Evolutionary conservation across 768 basidiomycete genomes (phyloP).

Genomic region (Phylloporus arenicola): DNA sequence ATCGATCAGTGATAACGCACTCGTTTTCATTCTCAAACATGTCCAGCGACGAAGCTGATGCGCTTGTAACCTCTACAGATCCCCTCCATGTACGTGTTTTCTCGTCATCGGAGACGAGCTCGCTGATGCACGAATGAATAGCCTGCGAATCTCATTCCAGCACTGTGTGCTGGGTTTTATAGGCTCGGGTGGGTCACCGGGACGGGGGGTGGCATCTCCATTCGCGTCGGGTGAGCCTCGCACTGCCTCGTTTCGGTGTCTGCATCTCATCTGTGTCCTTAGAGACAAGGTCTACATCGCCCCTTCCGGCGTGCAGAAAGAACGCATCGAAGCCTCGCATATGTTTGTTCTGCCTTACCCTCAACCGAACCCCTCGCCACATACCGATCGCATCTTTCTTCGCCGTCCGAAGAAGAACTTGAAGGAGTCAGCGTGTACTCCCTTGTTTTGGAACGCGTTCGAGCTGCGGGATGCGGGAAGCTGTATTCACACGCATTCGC

Average conservation of each 20-base stretch:
- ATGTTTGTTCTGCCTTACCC: slow-evolving; percentile 86
- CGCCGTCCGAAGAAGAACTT: slow-evolving; percentile 65
- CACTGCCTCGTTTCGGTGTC: background rate
- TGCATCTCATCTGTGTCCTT: background rate
- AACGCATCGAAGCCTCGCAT: slow-evolving; percentile 74
- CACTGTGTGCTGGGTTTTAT: slow-evolving; percentile 82
- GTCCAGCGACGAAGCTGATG: slow-evolving; percentile 34
- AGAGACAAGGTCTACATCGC: slow-evolving; percentile 82
- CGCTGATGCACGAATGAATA: slow-evolving; percentile 27
- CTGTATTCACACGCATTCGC: slow-evolving; percentile 89
- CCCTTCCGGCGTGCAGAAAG: slow-evolving; percentile 88
- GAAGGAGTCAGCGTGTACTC: slow-evolving; percentile 85
- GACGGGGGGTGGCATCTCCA: slow-evolving; percentile 78
- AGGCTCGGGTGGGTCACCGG: slow-evolving; percentile 89
- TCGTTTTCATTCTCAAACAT: too few species aligned
- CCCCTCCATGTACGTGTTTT: slow-evolving; percentile 50
- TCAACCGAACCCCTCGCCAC: slow-evolving; percentile 49
- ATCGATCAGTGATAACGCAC: background rate
- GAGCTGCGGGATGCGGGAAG: slow-evolving; percentile 72
- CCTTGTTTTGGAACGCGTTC: slow-evolving; percentile 91
- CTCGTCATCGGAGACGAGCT: background rate
- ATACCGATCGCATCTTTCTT: slow-evolving; percentile 70
- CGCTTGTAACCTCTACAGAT: slow-evolving; percentile 54
- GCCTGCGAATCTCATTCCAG: slow-evolving; percentile 90
- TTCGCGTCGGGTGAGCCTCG: slow-evolving; percentile 53